Percentiles rank a stretch among this genome's conserved stretches.
Conservation (phyloP, 495 filamentous ascomycete species). For the Niebla homalea region DNA sequence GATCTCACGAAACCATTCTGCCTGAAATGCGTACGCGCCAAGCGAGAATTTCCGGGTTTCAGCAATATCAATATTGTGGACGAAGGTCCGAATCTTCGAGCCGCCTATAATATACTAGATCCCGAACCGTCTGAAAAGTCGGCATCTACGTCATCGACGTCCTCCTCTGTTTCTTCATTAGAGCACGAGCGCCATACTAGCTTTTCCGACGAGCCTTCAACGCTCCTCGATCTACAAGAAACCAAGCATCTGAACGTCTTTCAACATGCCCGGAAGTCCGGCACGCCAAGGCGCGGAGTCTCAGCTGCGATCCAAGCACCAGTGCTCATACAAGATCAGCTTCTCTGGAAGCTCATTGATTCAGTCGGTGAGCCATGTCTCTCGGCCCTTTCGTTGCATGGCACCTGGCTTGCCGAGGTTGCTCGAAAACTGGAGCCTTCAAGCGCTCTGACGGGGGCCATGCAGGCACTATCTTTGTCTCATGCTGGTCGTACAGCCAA, state of each 20-base stretch:
- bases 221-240: too few relatives aligned
- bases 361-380: background rate
- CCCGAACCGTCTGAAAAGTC: background rate
- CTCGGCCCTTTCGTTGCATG: conserved; percentile 3
- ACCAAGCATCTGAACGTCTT: too few relatives aligned
- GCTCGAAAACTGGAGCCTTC: conserved; percentile 1
- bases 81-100: background rate
- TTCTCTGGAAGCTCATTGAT: conserved; percentile 1
- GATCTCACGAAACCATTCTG: conserved; percentile 23
- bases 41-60: conserved; percentile 19
- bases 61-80: conserved; percentile 4
- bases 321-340: conserved; percentile 1
- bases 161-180: too few relatives aligned
- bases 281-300: background rate
- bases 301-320: conserved; percentile 1
- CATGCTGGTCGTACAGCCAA: conserved; percentile 7
- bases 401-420: conserved; percentile 5
- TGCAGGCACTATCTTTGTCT: conserved; percentile 1
- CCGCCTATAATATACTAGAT: background rate
- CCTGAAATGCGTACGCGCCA: conserved; percentile 19
- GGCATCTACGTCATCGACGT: background rate
- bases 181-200: too few relatives aligned
- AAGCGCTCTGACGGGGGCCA: background rate
- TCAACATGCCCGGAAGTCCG: background rate
- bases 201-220: too few relatives aligned